Evolutionary conservation across 192 early-diverging fungal genomes (phyloP), one percentile per base, ranked within the genome.

Genomic region (Geosiphon pyriformis): DNA sequence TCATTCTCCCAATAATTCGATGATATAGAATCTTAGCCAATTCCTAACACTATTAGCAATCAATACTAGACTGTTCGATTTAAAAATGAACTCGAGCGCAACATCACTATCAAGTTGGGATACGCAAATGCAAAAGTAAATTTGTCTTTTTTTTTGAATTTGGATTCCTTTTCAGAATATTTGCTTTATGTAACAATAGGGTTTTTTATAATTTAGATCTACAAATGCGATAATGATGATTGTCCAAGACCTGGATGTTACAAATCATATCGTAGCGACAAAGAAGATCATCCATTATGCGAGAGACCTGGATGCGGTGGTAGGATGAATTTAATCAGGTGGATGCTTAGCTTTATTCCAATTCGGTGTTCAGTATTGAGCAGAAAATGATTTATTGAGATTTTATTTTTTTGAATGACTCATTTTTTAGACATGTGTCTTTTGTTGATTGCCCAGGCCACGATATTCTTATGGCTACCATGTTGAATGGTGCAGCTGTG

Each of bases 401-500:
- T 32, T 50, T 60, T 55, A 22, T 49, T 53, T 29, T 34, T 51
- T 27, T 65, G 56, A 10, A 23, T 34, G 18, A n/a, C n/a, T n/a
- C n/a, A n/a, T n/a, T 57, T 12, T 18, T 72, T 65, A 88, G 94
- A 70, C 96, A 96, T 70, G 93, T 98, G 22, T 95, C 93, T 7
- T 99, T 99, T 81, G 95, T 98, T 51, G 96, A 98, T 81, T 97
- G 96, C 75, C 95, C 96, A 29, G 96, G 96, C 70, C 95, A 99
- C 92, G 96, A 99, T 80, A 92, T 98, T 90, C 90, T 97, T 68
- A 98, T 96, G 96, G 92, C 94, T 33, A 97, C 94, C 63, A 98
- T 99, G 96, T 82, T 99, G 67, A 96, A 93, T 83, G 96, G 96
- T 67, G 92, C 93, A 34, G 95, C 95, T 29, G 94, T 98, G 61